Evolutionary conservation across 768 basidiomycete species (phyloP).

Genomic region (Macrolepiota fuliginosa): DNA sequence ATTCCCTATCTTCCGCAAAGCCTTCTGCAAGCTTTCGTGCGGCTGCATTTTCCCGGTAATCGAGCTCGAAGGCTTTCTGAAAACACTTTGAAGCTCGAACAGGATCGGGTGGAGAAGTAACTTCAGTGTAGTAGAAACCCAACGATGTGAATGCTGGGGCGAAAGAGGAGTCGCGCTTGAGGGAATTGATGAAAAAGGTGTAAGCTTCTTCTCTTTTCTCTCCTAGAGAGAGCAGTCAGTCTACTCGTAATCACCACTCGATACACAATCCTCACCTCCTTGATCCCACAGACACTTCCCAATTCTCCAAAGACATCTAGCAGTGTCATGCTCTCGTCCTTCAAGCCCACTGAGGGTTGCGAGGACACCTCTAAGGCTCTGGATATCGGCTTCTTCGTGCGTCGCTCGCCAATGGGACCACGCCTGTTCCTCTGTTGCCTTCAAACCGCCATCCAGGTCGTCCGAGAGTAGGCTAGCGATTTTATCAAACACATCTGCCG

Average conservation of each 20-base stretch:
- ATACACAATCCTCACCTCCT: constrained; percentile 47
- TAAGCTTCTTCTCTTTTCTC: constrained; percentile 64
- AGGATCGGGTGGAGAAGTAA: constrained; percentile 69
- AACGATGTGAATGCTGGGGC: constrained; percentile 94
- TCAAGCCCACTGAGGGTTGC: constrained; percentile 41
- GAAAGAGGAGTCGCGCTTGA: constrained; percentile 72
- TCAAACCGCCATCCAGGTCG: constrained; percentile 45
- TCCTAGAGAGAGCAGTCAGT: constrained; percentile 29
- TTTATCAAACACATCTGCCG: constrained; percentile 56
- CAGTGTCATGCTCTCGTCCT: constrained; percentile 54
- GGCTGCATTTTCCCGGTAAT: constrained; percentile 83
- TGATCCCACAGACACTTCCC: constrained; percentile 75
- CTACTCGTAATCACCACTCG: not conserved
- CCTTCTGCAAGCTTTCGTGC: constrained; percentile 82
- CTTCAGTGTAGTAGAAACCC: constrained; percentile 83
- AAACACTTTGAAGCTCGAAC: constrained; percentile 91
- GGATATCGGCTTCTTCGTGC: constrained; percentile 42
- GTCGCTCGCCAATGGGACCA: constrained; percentile 76
- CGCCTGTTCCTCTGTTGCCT: constrained; percentile 76
- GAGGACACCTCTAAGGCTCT: constrained; percentile 48
- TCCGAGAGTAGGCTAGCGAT: constrained; percentile 49
- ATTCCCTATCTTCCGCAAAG: constrained; percentile 91
- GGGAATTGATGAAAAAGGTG: constrained; percentile 71
- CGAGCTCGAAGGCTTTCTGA: constrained; percentile 97
- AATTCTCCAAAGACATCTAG: constrained; percentile 82